Base-by-base conservation (phyloP, 169 alveolate genomes). In the Eimeria praecox region DNA sequence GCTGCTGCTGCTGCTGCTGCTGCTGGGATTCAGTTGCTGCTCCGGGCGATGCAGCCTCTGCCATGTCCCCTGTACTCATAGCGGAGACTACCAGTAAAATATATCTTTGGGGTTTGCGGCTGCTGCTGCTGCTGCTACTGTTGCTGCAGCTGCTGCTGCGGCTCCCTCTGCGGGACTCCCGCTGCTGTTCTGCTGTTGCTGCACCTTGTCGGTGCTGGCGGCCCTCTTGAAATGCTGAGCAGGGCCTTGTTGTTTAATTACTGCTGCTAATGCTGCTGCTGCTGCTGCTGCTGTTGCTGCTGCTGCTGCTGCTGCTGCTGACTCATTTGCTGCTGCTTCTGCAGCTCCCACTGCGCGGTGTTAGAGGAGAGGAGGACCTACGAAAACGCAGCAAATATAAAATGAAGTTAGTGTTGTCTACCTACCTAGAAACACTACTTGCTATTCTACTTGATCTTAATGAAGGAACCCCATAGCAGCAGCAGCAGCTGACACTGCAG, bases 111-210 rank as follows among this genome's bases (percentile, higher is more conserved):
- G 66, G 46, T 69, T 24, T 80, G 90, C 71, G 14, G 86, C 86
- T 75, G 86, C 86, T 75, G 86, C 86, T 75, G 54, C 86, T 40
- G 59, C 86, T 80, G 8, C 71, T 22, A 73, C 71, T n/a, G 42
- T 12, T 52, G 71, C 49, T 54, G 91, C 77, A 0, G 49, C 75
- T 83, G 59, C 92, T 35, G 77, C 92, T 56, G 77, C 73, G 54
- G 42, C 92, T 85, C 92, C 92, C 92, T 85, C 77, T 56, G 92
- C 92, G 92, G 92, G 92, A 85, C 92, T 85, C 92, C 92, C 92
- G 92, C 92, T 85, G 78, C 77, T 54, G 59, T 42, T 77, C 92
- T 85, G 73, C 35, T 82, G 22, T 33, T 82, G 90, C 71, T 49
- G 92, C 73, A 42, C 86, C 56, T 14, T n/a, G 56, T 42, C 16